A percentile compares a stretch with the other conserved stretches of the same genome.
phyloP scores from a whole-genome alignment of 2,329 filamentous ascomycete species.

The Gliomastix tumulicola region DNA sequence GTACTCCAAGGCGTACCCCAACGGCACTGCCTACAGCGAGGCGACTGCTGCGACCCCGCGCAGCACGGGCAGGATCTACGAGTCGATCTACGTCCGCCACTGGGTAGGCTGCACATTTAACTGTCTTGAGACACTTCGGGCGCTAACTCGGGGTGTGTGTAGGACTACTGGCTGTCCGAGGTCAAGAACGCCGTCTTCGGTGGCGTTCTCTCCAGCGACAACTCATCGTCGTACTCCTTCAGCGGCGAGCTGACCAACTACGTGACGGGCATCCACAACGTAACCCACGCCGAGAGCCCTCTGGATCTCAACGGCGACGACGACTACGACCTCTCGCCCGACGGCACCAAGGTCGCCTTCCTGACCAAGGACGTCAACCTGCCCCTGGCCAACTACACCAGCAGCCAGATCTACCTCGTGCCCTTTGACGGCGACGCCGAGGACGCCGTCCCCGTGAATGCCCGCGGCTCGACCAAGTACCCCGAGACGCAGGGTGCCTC shows the following conservation, averaged over 20 bases:
- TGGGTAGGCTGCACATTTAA: slow-evolving; percentile 1
- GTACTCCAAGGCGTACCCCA: slow-evolving; percentile 1
- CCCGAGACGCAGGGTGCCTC: slow-evolving; percentile 1
- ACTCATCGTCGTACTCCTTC: neutral
- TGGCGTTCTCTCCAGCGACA: slow-evolving; percentile 1
- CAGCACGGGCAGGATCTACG: slow-evolving; percentile 2
- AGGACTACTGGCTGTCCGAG: slow-evolving; percentile 1
- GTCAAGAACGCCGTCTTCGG: slow-evolving; percentile 3
- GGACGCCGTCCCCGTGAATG: slow-evolving; percentile 3
- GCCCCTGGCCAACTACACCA: slow-evolving; percentile 4
- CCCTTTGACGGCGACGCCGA: slow-evolving; percentile 2
- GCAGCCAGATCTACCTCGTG: slow-evolving; percentile 4
- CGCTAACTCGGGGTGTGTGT: neutral
- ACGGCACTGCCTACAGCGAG: slow-evolving; percentile 3
- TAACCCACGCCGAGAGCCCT: slow-evolving; percentile 3
- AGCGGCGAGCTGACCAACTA: slow-evolving; percentile 3
- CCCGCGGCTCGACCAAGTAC: slow-evolving; percentile 1
- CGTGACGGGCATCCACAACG: slow-evolving; percentile 3
- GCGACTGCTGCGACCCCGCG: neutral
- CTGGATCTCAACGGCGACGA: slow-evolving; percentile 1
- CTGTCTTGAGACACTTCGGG: neutral
- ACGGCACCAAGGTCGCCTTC: slow-evolving; percentile 3
- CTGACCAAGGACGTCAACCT: slow-evolving; percentile 3
- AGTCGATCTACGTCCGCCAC: neutral
- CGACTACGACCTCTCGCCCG: slow-evolving; percentile 4